Evolutionary conservation across 169 alveolate species (phyloP).

Genomic region (Cryptosporidium viatorum): DNA sequence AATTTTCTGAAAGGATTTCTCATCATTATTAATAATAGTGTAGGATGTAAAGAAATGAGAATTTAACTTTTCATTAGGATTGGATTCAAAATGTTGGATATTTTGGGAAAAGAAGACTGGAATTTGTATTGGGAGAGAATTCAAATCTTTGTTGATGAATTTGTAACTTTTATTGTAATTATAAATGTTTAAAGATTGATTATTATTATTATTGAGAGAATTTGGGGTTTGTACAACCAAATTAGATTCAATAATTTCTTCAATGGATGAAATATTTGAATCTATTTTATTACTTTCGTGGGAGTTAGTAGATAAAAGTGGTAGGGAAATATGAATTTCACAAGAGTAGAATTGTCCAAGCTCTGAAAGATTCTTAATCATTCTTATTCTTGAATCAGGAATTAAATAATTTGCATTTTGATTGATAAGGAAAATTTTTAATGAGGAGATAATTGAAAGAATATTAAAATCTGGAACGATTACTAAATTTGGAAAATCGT

Average conservation of each 20-base stretch:
- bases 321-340: constrained; percentile 37
- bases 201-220: neutral
- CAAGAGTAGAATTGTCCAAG: constrained; percentile 34
- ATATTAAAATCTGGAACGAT: constrained; percentile 21
- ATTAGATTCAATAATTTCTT: constrained; percentile 36
- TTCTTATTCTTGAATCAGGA: constrained; percentile 28
- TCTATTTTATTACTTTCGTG: neutral
- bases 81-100: neutral
- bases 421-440: constrained; percentile 12
- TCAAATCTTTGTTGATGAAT: neutral
- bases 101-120: constrained; percentile 48
- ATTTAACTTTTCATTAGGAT: neutral
- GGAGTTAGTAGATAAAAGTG: neutral
- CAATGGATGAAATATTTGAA: neutral
- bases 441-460: constrained; percentile 7
- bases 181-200: neutral
- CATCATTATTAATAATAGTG: constrained; percentile 19
- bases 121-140: constrained; percentile 22
- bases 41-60: constrained; percentile 51
- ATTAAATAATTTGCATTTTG: constrained; percentile 25
- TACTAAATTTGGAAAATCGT: neutral
- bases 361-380: constrained; percentile 16
- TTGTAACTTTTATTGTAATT: constrained; percentile 24
- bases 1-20: neutral
- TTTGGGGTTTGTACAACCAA: neutral